Conservation (phyloP, 805 yeast species). For the Kodamaea kaohsiungensis region DNA sequence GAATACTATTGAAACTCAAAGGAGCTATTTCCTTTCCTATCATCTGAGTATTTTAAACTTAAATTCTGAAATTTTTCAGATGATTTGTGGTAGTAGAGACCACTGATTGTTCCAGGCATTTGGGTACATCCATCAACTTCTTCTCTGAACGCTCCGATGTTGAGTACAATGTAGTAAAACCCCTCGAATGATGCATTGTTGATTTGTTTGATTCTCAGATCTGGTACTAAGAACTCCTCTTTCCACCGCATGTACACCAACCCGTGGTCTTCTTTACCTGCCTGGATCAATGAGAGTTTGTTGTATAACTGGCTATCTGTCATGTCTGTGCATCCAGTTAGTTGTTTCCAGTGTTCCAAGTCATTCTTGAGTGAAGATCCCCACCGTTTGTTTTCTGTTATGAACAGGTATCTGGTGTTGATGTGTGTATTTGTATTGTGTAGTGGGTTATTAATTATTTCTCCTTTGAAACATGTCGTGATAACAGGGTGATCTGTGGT, state of each 20-base stretch:
- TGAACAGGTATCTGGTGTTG: slow-evolving; percentile 47
- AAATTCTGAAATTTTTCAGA: slow-evolving; percentile 81
- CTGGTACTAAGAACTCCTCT: slow-evolving; percentile 83
- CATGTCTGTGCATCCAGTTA: slow-evolving; percentile 51
- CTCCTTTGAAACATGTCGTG: slow-evolving; percentile 73
- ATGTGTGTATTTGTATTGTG: slow-evolving; percentile 17
- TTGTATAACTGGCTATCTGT: slow-evolving; percentile 31
- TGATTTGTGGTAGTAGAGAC: slow-evolving; percentile 79
- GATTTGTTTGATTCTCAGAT: slow-evolving; percentile 60
- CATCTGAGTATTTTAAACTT: slow-evolving; percentile 57
- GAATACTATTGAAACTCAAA: slow-evolving; percentile 23
- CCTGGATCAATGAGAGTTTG: slow-evolving; percentile 30
- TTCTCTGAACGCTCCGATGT: slow-evolving; percentile 45
- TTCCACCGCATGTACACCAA: slow-evolving; percentile 91
- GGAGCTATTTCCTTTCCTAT: slow-evolving; percentile 37
- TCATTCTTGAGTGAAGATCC: slow-evolving; percentile 45
- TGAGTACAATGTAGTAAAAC: slow-evolving; percentile 83
- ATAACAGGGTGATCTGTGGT: slow-evolving; percentile 63
- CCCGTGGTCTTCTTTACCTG: slow-evolving; percentile 30
- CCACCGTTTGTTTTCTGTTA: slow-evolving; percentile 61
- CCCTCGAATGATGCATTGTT: slow-evolving; percentile 89
- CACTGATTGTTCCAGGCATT: slow-evolving; percentile 69
- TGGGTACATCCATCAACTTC: slow-evolving; percentile 12
- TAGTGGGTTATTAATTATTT: slow-evolving; percentile 57
- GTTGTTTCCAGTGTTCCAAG: slow-evolving; percentile 53